Percentiles rank a stretch among this genome's conserved stretches.
Evolutionary conservation across 2,329 filamentous ascomycete genomes (phyloP).

Genomic region (Fusarium heterosporum): DNA sequence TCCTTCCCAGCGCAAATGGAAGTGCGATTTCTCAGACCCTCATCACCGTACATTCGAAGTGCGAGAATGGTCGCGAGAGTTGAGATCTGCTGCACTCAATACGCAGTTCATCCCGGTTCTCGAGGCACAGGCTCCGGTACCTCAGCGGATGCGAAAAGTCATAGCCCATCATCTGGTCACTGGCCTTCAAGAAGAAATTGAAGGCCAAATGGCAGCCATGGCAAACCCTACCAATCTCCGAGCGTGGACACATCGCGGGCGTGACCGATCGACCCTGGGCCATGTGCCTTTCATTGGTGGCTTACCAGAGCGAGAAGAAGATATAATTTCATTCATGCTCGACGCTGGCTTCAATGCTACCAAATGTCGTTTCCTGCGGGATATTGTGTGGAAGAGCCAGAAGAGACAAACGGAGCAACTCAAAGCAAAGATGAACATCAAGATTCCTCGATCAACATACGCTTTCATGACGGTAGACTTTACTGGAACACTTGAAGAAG

Average conservation of each 20-base stretch:
- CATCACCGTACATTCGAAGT: slow-evolving; percentile 75
- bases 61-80: slow-evolving; percentile 53
- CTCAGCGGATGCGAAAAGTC: slow-evolving; percentile 56
- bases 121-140: slow-evolving; percentile 66
- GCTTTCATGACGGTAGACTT: slow-evolving; percentile 78
- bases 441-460: slow-evolving; percentile 70
- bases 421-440: slow-evolving; percentile 68
- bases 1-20: slow-evolving; percentile 77
- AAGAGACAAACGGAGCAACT: slow-evolving; percentile 65
- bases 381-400: slow-evolving; percentile 61
- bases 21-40: slow-evolving; percentile 59
- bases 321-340: slow-evolving; percentile 66
- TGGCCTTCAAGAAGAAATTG: slow-evolving; percentile 64
- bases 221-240: slow-evolving; percentile 62
- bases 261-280: slow-evolving; percentile 55
- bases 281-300: slow-evolving; percentile 61
- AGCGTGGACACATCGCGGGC: slow-evolving; percentile 63
- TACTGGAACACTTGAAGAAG: slow-evolving; percentile 66
- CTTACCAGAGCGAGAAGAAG: slow-evolving; percentile 62
- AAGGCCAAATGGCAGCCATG: slow-evolving; percentile 63
- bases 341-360: slow-evolving; percentile 69
- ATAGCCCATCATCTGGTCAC: slow-evolving; percentile 63
- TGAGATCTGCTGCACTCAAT: slow-evolving; percentile 68
- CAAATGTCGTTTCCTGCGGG: slow-evolving; percentile 61
- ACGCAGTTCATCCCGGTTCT: slow-evolving; percentile 77